phyloP scores from a whole-genome alignment of 805 yeast genomes.

The Kockiozyma suomiensis region DNA sequence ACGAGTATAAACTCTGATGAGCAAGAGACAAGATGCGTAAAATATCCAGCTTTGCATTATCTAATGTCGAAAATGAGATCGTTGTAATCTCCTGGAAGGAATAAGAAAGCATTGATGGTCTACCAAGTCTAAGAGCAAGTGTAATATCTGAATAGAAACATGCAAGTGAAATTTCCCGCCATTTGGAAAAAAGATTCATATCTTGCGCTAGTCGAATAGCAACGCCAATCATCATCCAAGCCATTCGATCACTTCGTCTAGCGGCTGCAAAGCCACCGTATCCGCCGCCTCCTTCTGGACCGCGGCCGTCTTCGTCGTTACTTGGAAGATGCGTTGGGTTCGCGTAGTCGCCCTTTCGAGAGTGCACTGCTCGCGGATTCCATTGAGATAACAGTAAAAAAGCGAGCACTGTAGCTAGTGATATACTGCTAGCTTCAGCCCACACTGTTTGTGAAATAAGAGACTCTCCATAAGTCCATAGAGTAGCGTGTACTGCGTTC shows the following conservation, averaged over 20 bases:
- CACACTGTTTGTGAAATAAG: conserved; percentile 84
- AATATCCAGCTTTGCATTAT: conserved; percentile 78
- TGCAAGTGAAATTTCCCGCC: conserved; percentile 75
- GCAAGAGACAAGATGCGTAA: conserved; percentile 78
- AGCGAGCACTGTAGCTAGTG: conserved; percentile 84
- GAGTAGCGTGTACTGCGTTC: conserved; percentile 61
- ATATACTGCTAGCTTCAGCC: conserved; percentile 90
- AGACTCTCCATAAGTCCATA: conserved; percentile 84
- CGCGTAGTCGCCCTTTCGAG: conserved; percentile 72
- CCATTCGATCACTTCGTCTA: conserved; percentile 84
- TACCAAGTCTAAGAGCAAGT: conserved; percentile 77
- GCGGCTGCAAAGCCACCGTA: conserved; percentile 80
- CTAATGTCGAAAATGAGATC: conserved; percentile 60
- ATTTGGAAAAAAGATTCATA: conserved; percentile 74
- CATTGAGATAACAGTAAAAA: conserved; percentile 87
- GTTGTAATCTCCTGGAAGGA: conserved; percentile 58
- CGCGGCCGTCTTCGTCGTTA: conserved; percentile 32
- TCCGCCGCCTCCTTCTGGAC: conserved; percentile 48
- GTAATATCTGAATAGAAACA: conserved; percentile 83
- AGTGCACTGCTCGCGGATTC: conserved; percentile 94
- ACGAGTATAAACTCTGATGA: conserved; percentile 77
- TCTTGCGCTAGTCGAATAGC: conserved; percentile 86
- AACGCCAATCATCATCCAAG: conserved; percentile 91
- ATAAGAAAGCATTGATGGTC: conserved; percentile 75
- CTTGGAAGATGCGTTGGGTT: conserved; percentile 47